A percentile compares a stretch with the other conserved stretches of the same genome.
Conservation (phyloP, 768 basidiomycete species). For the Mycena crocata region DNA sequence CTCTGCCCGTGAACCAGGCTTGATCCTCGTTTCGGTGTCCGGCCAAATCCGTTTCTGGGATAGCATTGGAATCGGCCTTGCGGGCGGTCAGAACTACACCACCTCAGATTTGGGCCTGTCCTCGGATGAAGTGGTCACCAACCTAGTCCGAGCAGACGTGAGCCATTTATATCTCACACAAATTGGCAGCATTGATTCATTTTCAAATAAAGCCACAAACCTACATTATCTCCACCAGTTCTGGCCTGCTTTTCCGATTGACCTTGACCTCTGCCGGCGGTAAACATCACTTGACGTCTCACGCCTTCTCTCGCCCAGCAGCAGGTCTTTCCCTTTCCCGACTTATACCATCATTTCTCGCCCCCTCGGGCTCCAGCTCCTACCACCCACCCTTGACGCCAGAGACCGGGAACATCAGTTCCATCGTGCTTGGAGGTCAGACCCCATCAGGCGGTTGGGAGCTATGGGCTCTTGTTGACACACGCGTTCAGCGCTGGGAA, state of each 20-base stretch:
- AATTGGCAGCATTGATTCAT: constrained; percentile 13
- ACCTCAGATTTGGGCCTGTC: constrained; percentile 61
- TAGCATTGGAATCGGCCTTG: constrained; percentile 84
- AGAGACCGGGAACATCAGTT: constrained; percentile 71
- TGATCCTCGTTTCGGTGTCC: constrained; percentile 77
- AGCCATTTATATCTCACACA: constrained; percentile 41
- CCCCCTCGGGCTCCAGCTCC: constrained; percentile 57
- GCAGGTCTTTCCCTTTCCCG: constrained; percentile 57
- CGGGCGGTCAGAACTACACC: constrained; percentile 78
- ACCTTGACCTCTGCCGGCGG: constrained; percentile 75
- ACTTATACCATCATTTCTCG: constrained; percentile 53
- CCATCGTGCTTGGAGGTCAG: constrained; percentile 64
- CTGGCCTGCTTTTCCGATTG: constrained; percentile 74
- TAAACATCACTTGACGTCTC: constrained; percentile 69
- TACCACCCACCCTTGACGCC: constrained; percentile 49
- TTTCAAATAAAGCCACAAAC: constrained; percentile 63
- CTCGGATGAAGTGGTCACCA: constrained; percentile 71
- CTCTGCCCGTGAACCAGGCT: constrained; percentile 83
- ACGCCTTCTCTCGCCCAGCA: constrained; percentile 69
- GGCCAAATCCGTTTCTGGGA: constrained; percentile 91
- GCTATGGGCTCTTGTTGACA: constrained; percentile 78
- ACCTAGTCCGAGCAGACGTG: constrained; percentile 74
- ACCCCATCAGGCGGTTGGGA: constrained; percentile 60
- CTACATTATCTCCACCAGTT: constrained; percentile 76
- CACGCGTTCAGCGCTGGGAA: constrained; percentile 77